These are phyloP conservation scores for Didymella arachidicola DNA, from an alignment of 2,329 filamentous ascomycete species.

Conservation along the genomic window DNA sequence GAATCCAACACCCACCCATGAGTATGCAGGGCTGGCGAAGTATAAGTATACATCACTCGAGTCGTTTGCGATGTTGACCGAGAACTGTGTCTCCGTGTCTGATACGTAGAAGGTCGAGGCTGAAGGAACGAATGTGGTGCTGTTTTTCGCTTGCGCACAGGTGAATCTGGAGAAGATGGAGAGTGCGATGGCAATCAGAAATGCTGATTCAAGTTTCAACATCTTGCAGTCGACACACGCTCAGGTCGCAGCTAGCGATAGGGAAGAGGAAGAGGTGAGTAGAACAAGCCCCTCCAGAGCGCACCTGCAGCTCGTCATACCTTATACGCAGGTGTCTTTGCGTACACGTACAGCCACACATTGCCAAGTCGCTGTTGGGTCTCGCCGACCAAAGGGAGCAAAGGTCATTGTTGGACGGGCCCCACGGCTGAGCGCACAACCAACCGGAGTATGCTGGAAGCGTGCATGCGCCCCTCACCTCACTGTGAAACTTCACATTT, in stretches of 20 bases:
- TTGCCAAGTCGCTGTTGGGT: background rate
- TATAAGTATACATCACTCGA: conserved; percentile 48
- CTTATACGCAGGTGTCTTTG: conserved; percentile 10
- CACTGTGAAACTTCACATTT: conserved; percentile 2
- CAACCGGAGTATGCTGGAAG: background rate
- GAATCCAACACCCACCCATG: conserved; percentile 57
- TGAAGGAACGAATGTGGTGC: conserved; percentile 18
- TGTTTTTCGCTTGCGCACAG: conserved; percentile 26
- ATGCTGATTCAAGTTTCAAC: background rate
- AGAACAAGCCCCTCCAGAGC: background rate
- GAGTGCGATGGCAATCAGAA: background rate
- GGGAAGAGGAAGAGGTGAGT: background rate
- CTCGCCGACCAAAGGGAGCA: background rate
- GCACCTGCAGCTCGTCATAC: conserved; percentile 3
- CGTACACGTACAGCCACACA: conserved; percentile 9
- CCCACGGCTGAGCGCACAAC: background rate
- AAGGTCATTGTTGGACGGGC: background rate
- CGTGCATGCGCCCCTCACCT: conserved; percentile 5
- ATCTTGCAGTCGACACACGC: background rate
- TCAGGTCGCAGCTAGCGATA: background rate
- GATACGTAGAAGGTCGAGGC: conserved; percentile 45
- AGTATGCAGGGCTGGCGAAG: conserved; percentile 48
- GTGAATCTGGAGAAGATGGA: background rate
- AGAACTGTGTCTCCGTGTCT: conserved; percentile 48
- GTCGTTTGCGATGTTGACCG: conserved; percentile 44